A percentile compares a stretch with the other conserved stretches of the same genome.
Conservation (phyloP, 177 flowering plant species). For the Vitis hybrid region DNA sequence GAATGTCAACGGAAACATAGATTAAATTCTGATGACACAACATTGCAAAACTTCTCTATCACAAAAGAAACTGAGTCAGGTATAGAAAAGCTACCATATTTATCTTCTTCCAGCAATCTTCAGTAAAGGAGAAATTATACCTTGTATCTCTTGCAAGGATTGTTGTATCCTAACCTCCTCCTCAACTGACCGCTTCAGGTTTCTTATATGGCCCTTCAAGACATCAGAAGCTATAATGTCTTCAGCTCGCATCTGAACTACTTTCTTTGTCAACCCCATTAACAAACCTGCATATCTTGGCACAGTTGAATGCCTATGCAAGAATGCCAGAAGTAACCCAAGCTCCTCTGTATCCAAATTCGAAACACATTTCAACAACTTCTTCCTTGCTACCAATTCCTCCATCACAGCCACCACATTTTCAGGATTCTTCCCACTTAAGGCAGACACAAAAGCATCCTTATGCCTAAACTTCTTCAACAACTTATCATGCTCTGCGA, state of each 20-base stretch:
- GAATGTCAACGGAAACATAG: not conserved
- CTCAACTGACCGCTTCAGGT: conserved; percentile 58
- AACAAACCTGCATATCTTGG: conserved; percentile 64
- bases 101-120: conserved; percentile 69
- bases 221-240: conserved; percentile 51
- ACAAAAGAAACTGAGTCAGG: not conserved
- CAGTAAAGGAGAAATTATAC: conserved; percentile 78
- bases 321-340: conserved; percentile 62
- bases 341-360: conserved; percentile 79
- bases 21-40: not conserved
- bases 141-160: conserved; percentile 79
- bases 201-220: conserved; percentile 51
- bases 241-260: conserved; percentile 56
- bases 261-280: conserved; percentile 62
- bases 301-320: conserved; percentile 51
- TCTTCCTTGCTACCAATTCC: conserved; percentile 83
- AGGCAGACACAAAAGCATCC: conserved; percentile 74
- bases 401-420: conserved; percentile 83
- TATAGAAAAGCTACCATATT: conserved; percentile 1
- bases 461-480: conserved; percentile 85
- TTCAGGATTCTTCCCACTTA: conserved; percentile 52
- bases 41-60: not conserved
- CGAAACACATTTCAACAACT: conserved; percentile 62
- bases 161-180: conserved; percentile 81
- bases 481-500: conserved; percentile 75